Evolutionary conservation across 1,139 yeast genomes (phyloP), one percentile per base, ranked within the genome.

Genomic region (Scheffersomyces segobiensis): DNA sequence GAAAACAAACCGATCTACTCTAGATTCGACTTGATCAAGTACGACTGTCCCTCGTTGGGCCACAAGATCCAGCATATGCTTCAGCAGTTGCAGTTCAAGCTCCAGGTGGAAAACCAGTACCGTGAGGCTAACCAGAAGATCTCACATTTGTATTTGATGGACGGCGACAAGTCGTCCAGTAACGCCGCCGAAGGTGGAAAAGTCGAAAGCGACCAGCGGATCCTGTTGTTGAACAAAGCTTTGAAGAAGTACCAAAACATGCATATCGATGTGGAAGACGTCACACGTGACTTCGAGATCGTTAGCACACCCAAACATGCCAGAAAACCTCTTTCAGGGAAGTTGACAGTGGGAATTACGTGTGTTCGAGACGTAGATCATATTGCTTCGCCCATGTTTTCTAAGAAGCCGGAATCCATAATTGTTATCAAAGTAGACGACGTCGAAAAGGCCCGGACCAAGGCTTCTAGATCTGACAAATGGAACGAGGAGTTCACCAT

Each of bases 41-140:
- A 92, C 70, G 98, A 95, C 67, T 91, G 97, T 65, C 97, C 98
- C 0, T 91, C 97, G 1, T 78, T 95, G 66, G 97, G 98, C n/a
- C 97, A 95, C 67, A 86, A 96, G 63, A 95, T 95, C 67, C 97
- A 92, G 73, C 88, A 91, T 67, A 93, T 95, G 98, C 82, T 95
- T 58, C 98, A 93, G 74, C 97, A 93, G 72, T 80, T 95, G 58
- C 97, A 93, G 70, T 93, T 93, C 74, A 95, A 95, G 73, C 81
- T 93, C 55, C 96, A 93, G 69, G 97, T 95, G 50, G 99, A 95
- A 73, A 87, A 91, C 67, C 97, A 95, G 74, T 95, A 93, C 74
- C 87, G 89, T 66, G 96, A 88, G 62, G 98, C 98, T 18, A 93
- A 93, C 65, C 96, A 91, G 64, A 95, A 93, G 71, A 85, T 95